Evolutionary conservation across 345 rosid genomes (phyloP).

Genomic region (Arabidopsis arenosa): DNA sequence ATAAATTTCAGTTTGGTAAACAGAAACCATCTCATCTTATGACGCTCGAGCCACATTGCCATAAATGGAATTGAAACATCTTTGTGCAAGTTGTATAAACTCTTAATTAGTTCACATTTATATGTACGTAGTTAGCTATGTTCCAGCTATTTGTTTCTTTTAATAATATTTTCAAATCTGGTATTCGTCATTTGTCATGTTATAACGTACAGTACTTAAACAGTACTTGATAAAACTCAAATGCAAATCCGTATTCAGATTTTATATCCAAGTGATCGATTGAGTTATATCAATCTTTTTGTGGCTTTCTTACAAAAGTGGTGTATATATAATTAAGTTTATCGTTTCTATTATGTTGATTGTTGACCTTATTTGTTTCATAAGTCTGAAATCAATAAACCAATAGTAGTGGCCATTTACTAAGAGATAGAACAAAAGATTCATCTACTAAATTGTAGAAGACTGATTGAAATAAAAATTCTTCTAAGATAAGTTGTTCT

Average conservation of each 20-base stretch:
- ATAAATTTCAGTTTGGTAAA: background rate
- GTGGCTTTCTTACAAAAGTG: background rate
- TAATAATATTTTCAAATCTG: background rate
- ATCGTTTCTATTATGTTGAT: background rate
- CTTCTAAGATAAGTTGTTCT: background rate
- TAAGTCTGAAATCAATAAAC: too few relatives aligned
- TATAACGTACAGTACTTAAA: background rate
- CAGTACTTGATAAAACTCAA: background rate
- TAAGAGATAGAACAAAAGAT: too few relatives aligned
- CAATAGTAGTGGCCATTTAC: too few relatives aligned
- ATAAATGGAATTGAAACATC: constrained; percentile 8
- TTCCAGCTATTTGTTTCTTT: background rate
- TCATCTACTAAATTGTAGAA: too few relatives aligned
- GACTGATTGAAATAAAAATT: too few relatives aligned
- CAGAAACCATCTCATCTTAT: background rate
- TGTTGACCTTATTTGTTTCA: too few relatives aligned
- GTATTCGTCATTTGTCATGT: background rate
- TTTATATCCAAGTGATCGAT: background rate
- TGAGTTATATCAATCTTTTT: background rate
- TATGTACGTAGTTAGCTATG: constrained; percentile 12
- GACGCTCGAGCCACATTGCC: constrained; percentile 8
- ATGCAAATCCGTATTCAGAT: background rate
- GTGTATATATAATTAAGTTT: background rate
- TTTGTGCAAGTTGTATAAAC: constrained; percentile 9
- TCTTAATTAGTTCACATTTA: constrained; percentile 1